Evolutionary conservation across 1,284 basidiomycete species (phyloP), one percentile per base, ranked within the genome.

Genomic region (Austroboletus novae-zelandiae): DNA sequence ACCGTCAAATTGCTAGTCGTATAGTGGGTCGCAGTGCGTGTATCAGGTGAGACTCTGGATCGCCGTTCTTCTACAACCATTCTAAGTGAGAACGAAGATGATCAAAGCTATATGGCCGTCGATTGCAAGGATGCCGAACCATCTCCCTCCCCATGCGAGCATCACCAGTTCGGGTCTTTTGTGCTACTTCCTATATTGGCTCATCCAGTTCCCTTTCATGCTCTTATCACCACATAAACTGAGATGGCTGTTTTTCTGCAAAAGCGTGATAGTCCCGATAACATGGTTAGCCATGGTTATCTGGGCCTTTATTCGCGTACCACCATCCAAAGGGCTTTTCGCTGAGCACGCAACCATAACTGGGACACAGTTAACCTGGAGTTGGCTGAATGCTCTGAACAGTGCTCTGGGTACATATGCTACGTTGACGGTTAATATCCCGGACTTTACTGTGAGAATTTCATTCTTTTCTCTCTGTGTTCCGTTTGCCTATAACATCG

Each of bases 121-220:
- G 4, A 75, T 84, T 51, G 73, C 74, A 9, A 71, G 62, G 23
- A 61, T 86, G 23, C 75, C 74, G 4, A 87, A 87, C 61, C 71
- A 69, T 43, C 71, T 88, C 9, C 70, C 81, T n/a, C 64, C 58
- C 0, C 65, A 58, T 17, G 75, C 78, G 30, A 76, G 78, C 52
- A 81, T 85, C 47, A 85, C 83, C 1, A 78, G 78, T 1, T 65
- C 70, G 25, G 75, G 74, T 7, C 73, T 81, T 55, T 62, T 79
- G 45, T 81, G 79, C 57, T 85, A 84, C 69, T 76, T 86, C 71
- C 61, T 88, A 45, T 84, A 80, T 70, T 85, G 83, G 84, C 64
- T 83, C 31, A 70, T 81, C 41, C 77, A 81, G 61, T 71, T 81
- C 53, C 85, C 85, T 0, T 79, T 86, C 65, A 72, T 83, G 66